phyloP scores from a whole-genome alignment of 179 eudicot species.

The Amaranthus tricolor region DNA sequence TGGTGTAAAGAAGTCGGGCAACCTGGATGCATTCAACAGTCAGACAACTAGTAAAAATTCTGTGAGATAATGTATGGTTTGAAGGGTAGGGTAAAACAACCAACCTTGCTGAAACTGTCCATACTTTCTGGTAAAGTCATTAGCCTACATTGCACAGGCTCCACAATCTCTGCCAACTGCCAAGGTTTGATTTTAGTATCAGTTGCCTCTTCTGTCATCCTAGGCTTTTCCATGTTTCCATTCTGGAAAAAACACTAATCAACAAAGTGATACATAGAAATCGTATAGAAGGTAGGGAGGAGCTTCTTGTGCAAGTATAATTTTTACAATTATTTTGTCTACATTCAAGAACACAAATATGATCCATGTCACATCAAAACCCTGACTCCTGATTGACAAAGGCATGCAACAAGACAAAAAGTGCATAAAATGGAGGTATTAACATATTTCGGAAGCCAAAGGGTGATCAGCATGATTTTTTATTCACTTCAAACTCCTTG shows the following conservation, averaged over 20 bases:
- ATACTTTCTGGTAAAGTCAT: conserved; percentile 79
- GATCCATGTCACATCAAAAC: not conserved
- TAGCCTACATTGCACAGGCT: conserved; percentile 74
- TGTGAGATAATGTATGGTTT: conserved; percentile 6
- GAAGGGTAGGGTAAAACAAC: conserved; percentile 15
- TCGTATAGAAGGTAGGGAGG: not conserved
- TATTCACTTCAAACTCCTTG: not conserved
- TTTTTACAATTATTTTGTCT: not conserved
- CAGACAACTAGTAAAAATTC: not conserved
- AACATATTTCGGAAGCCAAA: not conserved
- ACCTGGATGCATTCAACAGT: conserved; percentile 33
- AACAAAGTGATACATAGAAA: not conserved
- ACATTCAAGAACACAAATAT: not conserved
- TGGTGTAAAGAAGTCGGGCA: conserved; percentile 72
- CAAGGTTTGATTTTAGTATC: conserved; percentile 69
- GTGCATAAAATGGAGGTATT: not conserved
- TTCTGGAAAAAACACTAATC: conserved; percentile 37
- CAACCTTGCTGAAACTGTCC: conserved; percentile 67
- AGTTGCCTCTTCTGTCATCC: conserved; percentile 56
- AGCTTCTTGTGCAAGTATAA: not conserved
- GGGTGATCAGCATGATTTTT: not conserved
- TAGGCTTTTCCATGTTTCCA: conserved; percentile 74
- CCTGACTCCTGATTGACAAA: not conserved
- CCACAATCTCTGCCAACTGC: conserved; percentile 82
- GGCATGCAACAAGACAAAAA: not conserved